These are phyloP conservation scores for Fistulina hepatica DNA, from an alignment of 1,284 basidiomycete species.

Conservation along the genomic window DNA sequence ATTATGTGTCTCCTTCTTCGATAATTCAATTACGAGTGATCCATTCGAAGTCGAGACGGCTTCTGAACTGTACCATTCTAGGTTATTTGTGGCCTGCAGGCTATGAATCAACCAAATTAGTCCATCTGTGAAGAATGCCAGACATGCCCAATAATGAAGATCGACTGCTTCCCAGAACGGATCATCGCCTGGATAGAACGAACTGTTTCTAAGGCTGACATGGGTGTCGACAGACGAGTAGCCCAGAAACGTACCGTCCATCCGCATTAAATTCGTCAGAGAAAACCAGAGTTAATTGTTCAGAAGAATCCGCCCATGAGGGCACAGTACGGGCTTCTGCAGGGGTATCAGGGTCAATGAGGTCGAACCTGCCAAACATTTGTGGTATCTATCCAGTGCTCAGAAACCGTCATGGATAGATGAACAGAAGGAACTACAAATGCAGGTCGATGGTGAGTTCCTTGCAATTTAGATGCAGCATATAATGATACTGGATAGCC, in stretches of 20 bases:
- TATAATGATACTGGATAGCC: conserved; percentile 57
- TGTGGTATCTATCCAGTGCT: conserved; percentile 35
- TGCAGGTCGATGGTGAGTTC: no score
- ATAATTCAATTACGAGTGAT: conserved; percentile 69
- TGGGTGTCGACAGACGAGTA: background rate
- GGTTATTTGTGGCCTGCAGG: conserved; percentile 23
- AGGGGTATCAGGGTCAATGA: conserved; percentile 63
- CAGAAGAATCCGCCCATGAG: conserved; percentile 39
- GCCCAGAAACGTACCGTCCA: conserved; percentile 29
- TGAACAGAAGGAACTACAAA: background rate
- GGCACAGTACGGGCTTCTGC: conserved; percentile 35
- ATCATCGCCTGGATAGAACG: conserved; percentile 56
- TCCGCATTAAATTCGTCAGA: conserved; percentile 75
- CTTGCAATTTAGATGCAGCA: background rate
- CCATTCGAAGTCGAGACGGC: conserved; percentile 75
- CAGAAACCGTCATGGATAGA: background rate
- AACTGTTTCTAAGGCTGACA: conserved; percentile 9
- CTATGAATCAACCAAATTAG: conserved; percentile 1
- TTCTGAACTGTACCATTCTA: conserved; percentile 43
- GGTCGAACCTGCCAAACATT: conserved; percentile 40
- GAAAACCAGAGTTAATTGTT: conserved; percentile 37
- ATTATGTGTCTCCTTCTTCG: conserved; percentile 53
- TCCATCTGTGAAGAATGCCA: background rate
- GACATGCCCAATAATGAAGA: conserved; percentile 57
- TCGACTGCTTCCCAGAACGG: conserved; percentile 58